A percentile compares a stretch with the other conserved stretches of the same genome.
phyloP scores from a whole-genome alignment of 2,329 filamentous ascomycete genomes.

The Talaromyces albobiverticillius region DNA sequence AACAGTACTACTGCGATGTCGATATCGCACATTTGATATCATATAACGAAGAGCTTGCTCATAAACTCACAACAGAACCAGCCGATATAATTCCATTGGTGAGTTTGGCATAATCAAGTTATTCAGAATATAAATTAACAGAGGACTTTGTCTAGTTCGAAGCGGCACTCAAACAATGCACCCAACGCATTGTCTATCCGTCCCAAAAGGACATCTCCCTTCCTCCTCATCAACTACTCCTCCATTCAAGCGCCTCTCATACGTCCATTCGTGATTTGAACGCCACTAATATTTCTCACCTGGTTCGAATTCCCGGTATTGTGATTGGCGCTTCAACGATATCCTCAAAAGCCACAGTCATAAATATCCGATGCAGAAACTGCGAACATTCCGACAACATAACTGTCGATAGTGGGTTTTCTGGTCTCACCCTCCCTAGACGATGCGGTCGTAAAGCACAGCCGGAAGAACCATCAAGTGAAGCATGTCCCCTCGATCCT shows the following conservation, averaged over 20 bases:
- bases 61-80: conserved; percentile 83
- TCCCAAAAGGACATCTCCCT: conserved; percentile 65
- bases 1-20: conserved; percentile 94
- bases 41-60: conserved; percentile 92
- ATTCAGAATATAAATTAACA: background rate
- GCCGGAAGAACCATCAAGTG: conserved; percentile 62
- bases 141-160: conserved; percentile 66
- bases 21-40: conserved; percentile 94
- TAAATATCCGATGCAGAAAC: conserved; percentile 84
- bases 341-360: conserved; percentile 86
- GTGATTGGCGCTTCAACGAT: conserved; percentile 96
- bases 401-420: conserved; percentile 78
- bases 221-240: conserved; percentile 88
- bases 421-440: conserved; percentile 79
- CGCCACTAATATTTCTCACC: conserved; percentile 84
- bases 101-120: conserved; percentile 27
- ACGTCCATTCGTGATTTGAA: conserved; percentile 93
- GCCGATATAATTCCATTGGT: conserved; percentile 90
- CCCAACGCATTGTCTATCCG: conserved; percentile 88
- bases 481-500: conserved; percentile 85
- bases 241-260: conserved; percentile 87
- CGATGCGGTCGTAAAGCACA: conserved; percentile 64
- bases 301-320: conserved; percentile 96
- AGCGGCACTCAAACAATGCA: conserved; percentile 82
- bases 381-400: conserved; percentile 72